phyloP scores from a whole-genome alignment of 305 asterid species.

The Lippia alba region DNA sequence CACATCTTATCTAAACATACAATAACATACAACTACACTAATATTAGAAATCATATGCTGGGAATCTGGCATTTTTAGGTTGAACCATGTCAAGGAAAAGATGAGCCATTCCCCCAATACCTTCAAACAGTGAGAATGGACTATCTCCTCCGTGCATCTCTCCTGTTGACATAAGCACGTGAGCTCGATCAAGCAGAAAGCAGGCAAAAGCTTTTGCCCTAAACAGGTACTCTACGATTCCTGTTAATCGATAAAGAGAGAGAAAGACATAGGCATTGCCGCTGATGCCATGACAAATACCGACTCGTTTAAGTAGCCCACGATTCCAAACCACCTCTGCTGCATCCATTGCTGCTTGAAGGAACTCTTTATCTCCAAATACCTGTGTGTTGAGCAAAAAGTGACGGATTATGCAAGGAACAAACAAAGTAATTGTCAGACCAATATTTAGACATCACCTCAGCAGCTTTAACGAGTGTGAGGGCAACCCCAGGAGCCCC shows the following conservation, averaged over 20 bases:
- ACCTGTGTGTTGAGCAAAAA: slow-evolving; percentile 38
- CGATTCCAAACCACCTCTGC: slow-evolving; percentile 86
- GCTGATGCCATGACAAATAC: slow-evolving; percentile 80
- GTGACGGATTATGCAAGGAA: neutral
- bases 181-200: slow-evolving; percentile 71
- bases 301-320: slow-evolving; percentile 68
- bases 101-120: slow-evolving; percentile 74
- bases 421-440: neutral
- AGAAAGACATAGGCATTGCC: slow-evolving; percentile 75
- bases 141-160: slow-evolving; percentile 71
- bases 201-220: slow-evolving; percentile 81
- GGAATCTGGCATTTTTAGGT: slow-evolving; percentile 65
- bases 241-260: slow-evolving; percentile 73
- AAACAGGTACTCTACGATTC: slow-evolving; percentile 52
- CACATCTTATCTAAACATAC: no score
- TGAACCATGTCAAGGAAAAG: slow-evolving; percentile 73
- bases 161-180: slow-evolving; percentile 57
- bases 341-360: slow-evolving; percentile 74
- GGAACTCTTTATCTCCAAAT: slow-evolving; percentile 60
- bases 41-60: slow-evolving; percentile 68
- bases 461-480: slow-evolving; percentile 69
- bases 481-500: slow-evolving; percentile 82
- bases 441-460: no score
- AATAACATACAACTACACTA: no score
- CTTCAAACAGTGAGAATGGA: slow-evolving; percentile 71